Evolutionary conservation across 2,329 filamentous ascomycete species (phyloP), one percentile per base, ranked within the genome.

Genomic region (Cladosporium colombiae): DNA sequence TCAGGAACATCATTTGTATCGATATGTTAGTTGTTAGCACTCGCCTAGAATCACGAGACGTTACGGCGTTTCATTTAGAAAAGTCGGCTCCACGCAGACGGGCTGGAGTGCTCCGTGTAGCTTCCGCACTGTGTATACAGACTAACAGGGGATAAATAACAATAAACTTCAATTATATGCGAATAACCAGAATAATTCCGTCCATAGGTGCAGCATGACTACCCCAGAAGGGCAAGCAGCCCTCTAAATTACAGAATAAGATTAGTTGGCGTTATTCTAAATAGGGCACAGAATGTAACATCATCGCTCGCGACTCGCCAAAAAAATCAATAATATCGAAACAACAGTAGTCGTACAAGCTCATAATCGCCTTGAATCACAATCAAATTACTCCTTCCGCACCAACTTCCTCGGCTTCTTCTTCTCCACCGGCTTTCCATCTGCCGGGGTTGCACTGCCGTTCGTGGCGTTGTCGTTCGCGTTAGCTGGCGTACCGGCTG

Each of bases 371-470:
- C 10, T n/a, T 25, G 21, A 29, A n/a, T n/a, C 25, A 18, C 10
- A 13, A 55, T 55, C 1, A 2, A 31, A 55, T 59, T 31, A 59
- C 56, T 59, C 37, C 56, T 59, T 59, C 37, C 62, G 67, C 57
- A 58, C 56, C 44, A 75, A 60, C 64, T 75, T 75, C 49, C 71
- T 65, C 37, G 73, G 73, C 67, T 75, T 75, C 68, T 74, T 75
- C 68, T 68, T 75, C 68, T 74, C 72, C 4, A 59, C 69, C 29
- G 71, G 67, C 62, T 67, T 73, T 67, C 72, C 71, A 4, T 52
- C 70, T 27, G 70, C 66, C 58, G 55, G 27, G 3, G 62, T 35
- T 16, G 52, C 18, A 18, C 23, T 64, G 16, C 66, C 66, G 31
- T 70, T 71, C 4, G 64, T 59, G 13, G 62, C 56, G 11, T 8